phyloP scores from a whole-genome alignment of 257 asterid genomes.

The Anisodus acutangulus region DNA sequence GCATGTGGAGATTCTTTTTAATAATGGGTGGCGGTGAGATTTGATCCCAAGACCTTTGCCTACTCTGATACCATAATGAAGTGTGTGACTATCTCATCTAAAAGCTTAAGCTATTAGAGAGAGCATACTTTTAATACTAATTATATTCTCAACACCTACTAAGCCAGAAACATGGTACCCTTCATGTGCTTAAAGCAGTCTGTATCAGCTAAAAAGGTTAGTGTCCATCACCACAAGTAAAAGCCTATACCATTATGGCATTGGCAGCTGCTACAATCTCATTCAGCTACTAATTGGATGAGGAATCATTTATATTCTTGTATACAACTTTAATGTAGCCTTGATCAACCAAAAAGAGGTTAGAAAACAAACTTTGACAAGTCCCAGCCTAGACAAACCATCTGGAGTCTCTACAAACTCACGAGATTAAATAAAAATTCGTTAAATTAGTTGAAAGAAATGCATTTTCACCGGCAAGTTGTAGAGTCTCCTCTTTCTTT shows the following conservation, averaged over 20 bases:
- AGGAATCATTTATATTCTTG: not conserved
- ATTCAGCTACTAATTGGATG: conserved; percentile 4
- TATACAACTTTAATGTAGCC: not conserved
- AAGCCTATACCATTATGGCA: conserved; percentile 13
- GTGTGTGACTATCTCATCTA: no score
- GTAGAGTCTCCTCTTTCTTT: conserved; percentile 15
- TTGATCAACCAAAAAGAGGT: not conserved
- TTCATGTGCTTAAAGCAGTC: not conserved
- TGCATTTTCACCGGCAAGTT: not conserved
- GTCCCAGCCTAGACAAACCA: conserved; percentile 7
- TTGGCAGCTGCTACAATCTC: conserved; percentile 25
- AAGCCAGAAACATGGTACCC: not conserved
- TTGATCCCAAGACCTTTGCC: no score
- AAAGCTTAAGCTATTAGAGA: no score
- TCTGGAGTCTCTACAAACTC: conserved; percentile 13
- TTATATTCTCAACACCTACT: not conserved
- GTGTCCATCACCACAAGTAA: not conserved
- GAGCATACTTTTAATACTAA: no score
- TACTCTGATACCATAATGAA: no score
- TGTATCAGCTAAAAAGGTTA: conserved; percentile 6
- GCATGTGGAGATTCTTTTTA: no score
- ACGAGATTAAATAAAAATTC: not conserved
- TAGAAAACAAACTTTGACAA: conserved; percentile 7
- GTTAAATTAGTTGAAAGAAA: not conserved
- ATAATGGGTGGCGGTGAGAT: no score